Evolutionary conservation across 1,139 yeast species (phyloP).

Genomic region (Hyphopichia buzzinii): DNA sequence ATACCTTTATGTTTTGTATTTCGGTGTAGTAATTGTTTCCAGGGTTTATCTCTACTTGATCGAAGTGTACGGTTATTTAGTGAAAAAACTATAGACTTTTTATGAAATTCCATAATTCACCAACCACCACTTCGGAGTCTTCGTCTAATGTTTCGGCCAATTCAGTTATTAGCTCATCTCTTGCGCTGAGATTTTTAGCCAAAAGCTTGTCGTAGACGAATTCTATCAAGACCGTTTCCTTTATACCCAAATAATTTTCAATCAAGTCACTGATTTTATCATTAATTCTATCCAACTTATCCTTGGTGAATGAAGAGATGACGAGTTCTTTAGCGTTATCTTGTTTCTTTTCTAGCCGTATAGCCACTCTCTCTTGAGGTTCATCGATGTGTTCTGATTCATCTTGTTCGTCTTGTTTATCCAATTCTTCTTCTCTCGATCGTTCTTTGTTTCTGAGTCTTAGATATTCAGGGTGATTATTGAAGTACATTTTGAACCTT

Average conservation of each 20-base stretch:
- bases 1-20: not conserved
- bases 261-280: conserved; percentile 39
- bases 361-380: not conserved
- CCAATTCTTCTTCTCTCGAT: conserved; percentile 34
- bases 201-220: conserved; percentile 39
- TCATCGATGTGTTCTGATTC: conserved; percentile 11
- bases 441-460: conserved; percentile 30
- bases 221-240: conserved; percentile 48
- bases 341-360: not conserved
- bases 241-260: conserved; percentile 52
- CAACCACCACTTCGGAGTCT: conserved; percentile 47
- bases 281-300: conserved; percentile 19
- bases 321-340: not conserved
- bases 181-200: conserved; percentile 25
- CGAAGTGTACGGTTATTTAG: too few relatives aligned
- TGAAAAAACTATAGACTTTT: not conserved
- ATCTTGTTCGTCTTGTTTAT: conserved; percentile 26
- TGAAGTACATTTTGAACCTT: conserved; percentile 21
- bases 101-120: conserved; percentile 32
- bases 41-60: too few relatives aligned
- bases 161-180: conserved; percentile 38
- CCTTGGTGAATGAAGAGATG: conserved; percentile 14
- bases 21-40: too few relatives aligned
- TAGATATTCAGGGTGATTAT: conserved; percentile 38
- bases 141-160: conserved; percentile 55